A percentile compares a stretch with the other conserved stretches of the same genome.
phyloP scores from a whole-genome alignment of 2,329 filamentous ascomycete species.

The Simplicillium sp. region DNA sequence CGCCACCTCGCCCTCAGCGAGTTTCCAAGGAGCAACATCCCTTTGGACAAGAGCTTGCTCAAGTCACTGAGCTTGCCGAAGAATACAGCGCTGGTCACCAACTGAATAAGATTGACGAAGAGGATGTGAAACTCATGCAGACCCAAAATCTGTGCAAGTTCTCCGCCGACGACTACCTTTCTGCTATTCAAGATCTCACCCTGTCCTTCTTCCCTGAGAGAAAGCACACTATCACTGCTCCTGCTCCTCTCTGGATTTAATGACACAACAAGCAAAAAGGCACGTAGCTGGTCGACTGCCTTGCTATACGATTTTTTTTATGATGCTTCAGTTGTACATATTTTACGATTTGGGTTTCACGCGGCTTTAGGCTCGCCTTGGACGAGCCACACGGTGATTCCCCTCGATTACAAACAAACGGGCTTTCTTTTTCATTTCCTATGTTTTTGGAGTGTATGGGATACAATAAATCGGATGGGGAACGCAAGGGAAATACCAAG shows the following conservation, averaged over 20 bases:
- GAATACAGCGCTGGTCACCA: conserved; percentile 62
- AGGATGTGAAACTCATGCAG: conserved; percentile 57
- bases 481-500: too few relatives aligned
- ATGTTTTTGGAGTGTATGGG: too few relatives aligned
- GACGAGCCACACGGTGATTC: too few relatives aligned
- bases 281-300: background rate
- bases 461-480: too few relatives aligned
- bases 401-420: too few relatives aligned
- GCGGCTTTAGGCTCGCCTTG: too few relatives aligned
- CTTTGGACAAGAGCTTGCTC: conserved; percentile 81
- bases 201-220: conserved; percentile 45
- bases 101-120: conserved; percentile 58
- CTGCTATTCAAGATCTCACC: conserved; percentile 65
- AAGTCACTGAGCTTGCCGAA: conserved; percentile 88
- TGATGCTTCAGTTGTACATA: background rate
- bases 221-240: conserved; percentile 16
- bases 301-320: conserved; percentile 2
- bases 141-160: conserved; percentile 64
- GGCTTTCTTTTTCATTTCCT: too few relatives aligned
- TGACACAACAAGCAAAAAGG: background rate
- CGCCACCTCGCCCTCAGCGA: background rate
- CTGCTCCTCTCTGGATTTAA: conserved; percentile 41
- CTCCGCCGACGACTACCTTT: conserved; percentile 72
- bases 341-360: background rate
- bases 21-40: conserved; percentile 47